phyloP scores from a whole-genome alignment of 1,139 yeast genomes.

The Scheffersomyces insectosa region DNA sequence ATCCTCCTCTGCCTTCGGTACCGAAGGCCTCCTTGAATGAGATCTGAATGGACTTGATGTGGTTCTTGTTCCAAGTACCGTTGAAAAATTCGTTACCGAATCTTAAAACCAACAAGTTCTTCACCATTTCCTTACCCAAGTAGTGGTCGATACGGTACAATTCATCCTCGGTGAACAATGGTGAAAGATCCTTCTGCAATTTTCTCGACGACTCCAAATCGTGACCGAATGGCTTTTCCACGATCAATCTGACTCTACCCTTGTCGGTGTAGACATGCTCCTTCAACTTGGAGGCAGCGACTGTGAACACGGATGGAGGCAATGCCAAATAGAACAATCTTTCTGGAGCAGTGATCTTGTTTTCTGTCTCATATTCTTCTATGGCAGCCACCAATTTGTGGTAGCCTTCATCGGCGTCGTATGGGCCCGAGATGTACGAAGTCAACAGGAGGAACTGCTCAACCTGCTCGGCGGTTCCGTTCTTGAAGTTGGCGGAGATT shows the following conservation, averaged over 20 bases:
- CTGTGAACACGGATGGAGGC: constrained; percentile 89
- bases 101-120: constrained; percentile 83
- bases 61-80: constrained; percentile 84
- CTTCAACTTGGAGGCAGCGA: constrained; percentile 75
- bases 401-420: constrained; percentile 79
- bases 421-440: constrained; percentile 73
- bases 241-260: constrained; percentile 79
- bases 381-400: constrained; percentile 53
- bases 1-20: constrained; percentile 98
- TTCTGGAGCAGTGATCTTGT: constrained; percentile 52
- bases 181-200: constrained; percentile 75
- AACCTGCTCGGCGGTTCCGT: constrained; percentile 50
- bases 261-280: constrained; percentile 58
- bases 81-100: constrained; percentile 85
- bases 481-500: constrained; percentile 66
- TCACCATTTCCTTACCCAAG: constrained; percentile 96
- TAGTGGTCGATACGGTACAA: constrained; percentile 95
- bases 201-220: constrained; percentile 78
- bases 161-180: constrained; percentile 88
- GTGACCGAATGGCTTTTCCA: constrained; percentile 97
- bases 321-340: constrained; percentile 89
- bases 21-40: constrained; percentile 96
- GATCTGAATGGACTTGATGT: constrained; percentile 78
- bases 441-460: constrained; percentile 66
- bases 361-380: constrained; percentile 55